Conservation (phyloP, 371 early-diverging fungal genomes). For the Apophysomyces elegans region DNA sequence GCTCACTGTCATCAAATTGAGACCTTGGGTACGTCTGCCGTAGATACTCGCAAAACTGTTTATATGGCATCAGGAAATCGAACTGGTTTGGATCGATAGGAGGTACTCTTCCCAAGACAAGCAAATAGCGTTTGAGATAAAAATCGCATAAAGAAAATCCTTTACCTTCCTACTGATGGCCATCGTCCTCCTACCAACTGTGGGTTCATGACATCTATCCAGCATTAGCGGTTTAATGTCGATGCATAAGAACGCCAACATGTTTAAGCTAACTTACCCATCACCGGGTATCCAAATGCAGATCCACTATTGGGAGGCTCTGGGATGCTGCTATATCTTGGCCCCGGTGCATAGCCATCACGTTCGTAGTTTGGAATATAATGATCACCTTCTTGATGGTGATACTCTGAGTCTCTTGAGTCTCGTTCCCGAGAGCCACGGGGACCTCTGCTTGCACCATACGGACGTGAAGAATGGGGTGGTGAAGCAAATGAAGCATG, state of each 20-base stretch:
- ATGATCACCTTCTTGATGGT: conserved; percentile 65
- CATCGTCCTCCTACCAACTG: conserved; percentile 30
- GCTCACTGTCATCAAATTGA: conserved; percentile 78
- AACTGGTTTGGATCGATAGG: conserved; percentile 76
- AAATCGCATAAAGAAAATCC: not conserved
- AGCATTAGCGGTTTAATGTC: too few species aligned
- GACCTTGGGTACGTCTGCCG: conserved; percentile 54
- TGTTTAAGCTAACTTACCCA: conserved; percentile 29
- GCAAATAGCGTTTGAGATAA: not conserved
- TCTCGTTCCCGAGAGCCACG: conserved; percentile 17
- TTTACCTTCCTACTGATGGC: conserved; percentile 1
- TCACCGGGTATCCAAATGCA: conserved; percentile 26
- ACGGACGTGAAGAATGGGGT: conserved; percentile 16
- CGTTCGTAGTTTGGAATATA: conserved; percentile 88
- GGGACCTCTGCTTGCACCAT: conserved; percentile 13
- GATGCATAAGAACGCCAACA: too few species aligned
- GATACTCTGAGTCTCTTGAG: conserved; percentile 29
- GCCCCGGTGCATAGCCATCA: conserved; percentile 75
- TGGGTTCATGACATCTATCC: conserved; percentile 34
- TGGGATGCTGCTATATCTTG: conserved; percentile 54
- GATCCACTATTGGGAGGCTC: conserved; percentile 24
- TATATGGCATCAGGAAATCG: conserved; percentile 79
- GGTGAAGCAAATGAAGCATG: conserved; percentile 56
- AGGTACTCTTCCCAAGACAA: conserved; percentile 20
- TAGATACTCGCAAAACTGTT: conserved; percentile 79